Conservation (phyloP, 805 yeast species). For the Monosporozyma aerobia region DNA sequence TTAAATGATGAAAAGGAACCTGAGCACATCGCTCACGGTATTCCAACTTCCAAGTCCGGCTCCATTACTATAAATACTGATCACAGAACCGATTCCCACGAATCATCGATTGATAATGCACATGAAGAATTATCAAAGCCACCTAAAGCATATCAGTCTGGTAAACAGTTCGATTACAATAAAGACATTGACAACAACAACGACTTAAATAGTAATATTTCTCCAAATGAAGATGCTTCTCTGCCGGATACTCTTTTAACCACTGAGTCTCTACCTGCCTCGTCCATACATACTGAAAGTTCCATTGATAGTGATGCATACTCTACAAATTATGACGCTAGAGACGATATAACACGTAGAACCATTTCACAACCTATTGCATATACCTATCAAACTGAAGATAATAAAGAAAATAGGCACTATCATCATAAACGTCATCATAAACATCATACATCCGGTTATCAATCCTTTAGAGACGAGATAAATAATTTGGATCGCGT, state of each 20-base stretch:
- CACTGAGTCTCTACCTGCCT: constrained; percentile 5
- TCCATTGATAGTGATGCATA: constrained; percentile 3
- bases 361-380: constrained; percentile 19
- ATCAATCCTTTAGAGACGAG: not conserved
- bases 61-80: not conserved
- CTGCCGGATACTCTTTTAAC: not conserved
- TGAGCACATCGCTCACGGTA: not conserved
- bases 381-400: constrained; percentile 9
- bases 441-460: not conserved
- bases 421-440: constrained; percentile 3
- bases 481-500: not conserved
- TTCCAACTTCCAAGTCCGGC: constrained; percentile 1
- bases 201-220: not conserved
- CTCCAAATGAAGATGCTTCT: not conserved
- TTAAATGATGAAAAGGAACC: not conserved
- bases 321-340: not conserved
- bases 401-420: not conserved
- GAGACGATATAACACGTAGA: constrained; percentile 5
- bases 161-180: not conserved
- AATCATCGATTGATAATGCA: not conserved
- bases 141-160: not conserved
- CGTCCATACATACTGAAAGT: constrained; percentile 5
- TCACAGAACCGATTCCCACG: not conserved
- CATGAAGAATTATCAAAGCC: not conserved
- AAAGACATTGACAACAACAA: not conserved